Evolutionary conservation across 768 basidiomycete genomes (phyloP).

Genomic region (Rubroboletus pulcherrimus): DNA sequence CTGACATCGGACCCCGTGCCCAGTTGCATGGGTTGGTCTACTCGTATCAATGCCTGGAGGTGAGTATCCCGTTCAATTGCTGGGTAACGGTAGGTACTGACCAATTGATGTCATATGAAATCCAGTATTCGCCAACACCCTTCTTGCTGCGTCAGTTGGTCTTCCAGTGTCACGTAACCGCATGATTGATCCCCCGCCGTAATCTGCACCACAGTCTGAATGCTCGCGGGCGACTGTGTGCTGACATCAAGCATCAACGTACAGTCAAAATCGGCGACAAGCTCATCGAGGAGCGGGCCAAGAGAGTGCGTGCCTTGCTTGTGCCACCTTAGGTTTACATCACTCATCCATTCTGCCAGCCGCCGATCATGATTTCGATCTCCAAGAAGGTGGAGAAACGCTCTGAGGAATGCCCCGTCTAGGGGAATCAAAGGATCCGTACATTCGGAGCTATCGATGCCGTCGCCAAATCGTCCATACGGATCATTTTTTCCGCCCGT

Average conservation of each 20-base stretch:
- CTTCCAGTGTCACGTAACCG: neutral
- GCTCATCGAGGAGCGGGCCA: conserved; percentile 2
- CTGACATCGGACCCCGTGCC: neutral
- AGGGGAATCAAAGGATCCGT: neutral
- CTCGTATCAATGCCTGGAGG: conserved; percentile 19
- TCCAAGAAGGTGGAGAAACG: conserved; percentile 8
- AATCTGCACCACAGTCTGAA: conserved; percentile 9
- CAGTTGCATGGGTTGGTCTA: conserved; percentile 18
- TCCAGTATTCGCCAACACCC: conserved; percentile 17
- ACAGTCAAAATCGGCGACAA: neutral
- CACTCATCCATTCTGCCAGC: conserved; percentile 2
- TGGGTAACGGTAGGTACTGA: neutral
- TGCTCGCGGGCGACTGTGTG: neutral
- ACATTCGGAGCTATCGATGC: neutral
- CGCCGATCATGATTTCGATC: conserved; percentile 16
- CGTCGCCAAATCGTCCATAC: neutral
- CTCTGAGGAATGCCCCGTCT: conserved; percentile 7
- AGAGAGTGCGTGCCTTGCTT: conserved; percentile 3
- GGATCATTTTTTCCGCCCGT: neutral
- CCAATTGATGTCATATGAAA: neutral
- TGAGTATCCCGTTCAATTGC: neutral
- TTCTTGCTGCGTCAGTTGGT: conserved; percentile 17
- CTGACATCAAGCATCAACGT: conserved; percentile 16
- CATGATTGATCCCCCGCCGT: neutral
- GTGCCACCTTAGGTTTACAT: neutral